Evolutionary conservation across 2,329 filamentous ascomycete genomes (phyloP), one percentile per base, ranked within the genome.

Genomic region (Trichoderma sp.): DNA sequence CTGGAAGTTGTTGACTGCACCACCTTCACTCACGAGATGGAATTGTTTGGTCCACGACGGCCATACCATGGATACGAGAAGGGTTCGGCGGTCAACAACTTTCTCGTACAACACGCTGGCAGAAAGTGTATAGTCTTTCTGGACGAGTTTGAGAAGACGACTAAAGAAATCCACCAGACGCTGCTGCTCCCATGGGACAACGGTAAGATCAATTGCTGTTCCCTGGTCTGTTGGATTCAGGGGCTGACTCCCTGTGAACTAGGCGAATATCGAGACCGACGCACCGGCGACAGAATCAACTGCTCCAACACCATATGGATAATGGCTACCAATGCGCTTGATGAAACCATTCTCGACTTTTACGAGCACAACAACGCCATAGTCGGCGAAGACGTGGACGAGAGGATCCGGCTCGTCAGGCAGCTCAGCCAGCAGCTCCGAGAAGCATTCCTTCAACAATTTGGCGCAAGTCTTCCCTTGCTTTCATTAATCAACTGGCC

Each of bases 131-230:
- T 84, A 9, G 78, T 84, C 0, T 83, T 83, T 65, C 68, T 84
- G 15, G 82, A 84, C 58, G 81, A 85, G 58, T 83, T 84, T 51
- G 81, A 83, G 45, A 83, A 82, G 69, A 81, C 79, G 0, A 73
- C 68, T 0, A 17, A 70, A 5, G 74, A 78, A 0, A 74, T 83
- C 2, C 77, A 77, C 10, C 70, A 82, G 21, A 70, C 80, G 5
- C 71, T 84, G 7, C 70, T 85, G 2, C 66, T 80, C 3, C 75
- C 78, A 0, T 80, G 82, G 63, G 78, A 83, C 5, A 74, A 75
- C 47, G 80, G 80, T 78, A 71, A 61, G 24, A 5, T 12, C 17
- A 12, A 2, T 3, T 24, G 21, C 10, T 39, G 34, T 14, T 1
- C 34, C 34, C 14, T 39, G 34, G 4, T 14, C 3, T 15, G 2